Base-by-base conservation (phyloP, 345 rosid species). In the Anacardium occidentale region DNA sequence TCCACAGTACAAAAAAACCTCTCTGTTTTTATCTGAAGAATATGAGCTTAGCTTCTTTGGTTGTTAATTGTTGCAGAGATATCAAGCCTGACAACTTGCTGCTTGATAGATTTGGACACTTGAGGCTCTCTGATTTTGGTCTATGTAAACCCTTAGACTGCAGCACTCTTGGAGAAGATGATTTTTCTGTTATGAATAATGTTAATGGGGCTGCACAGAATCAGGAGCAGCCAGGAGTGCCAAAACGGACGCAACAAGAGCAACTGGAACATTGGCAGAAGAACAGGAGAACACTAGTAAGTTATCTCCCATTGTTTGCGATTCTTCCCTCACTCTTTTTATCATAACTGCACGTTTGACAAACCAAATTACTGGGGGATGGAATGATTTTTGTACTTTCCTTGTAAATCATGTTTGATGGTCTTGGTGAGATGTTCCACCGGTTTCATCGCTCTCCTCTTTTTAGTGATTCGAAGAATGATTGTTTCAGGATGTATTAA, bases 81-180 rank as follows among this genome's bases (percentile, higher is more conserved):
- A 93, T 93, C 77, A 92, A 92, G 82, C 98, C 98, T 2, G 98
- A 93, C 75, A 93, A 93, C 82, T 85, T 93, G 83, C 88, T 94
- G 62, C 93, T 94, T 72, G 98, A 91, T 83, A 85, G 83, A 84
- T 59, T 69, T 75, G 98, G 97, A 64, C 98, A 91, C 84, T 80
- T 94, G 80, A 87, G 90, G 78, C 77, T 94, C 65, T 94, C 98
- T 64, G 98, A 94, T 91, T 91, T 94, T 85, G 97, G 98, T 66
- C 83, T 94, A 12, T 94, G 97, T 69, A 94, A 94, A 79, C 98
- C 98, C 65, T 80, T 91, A 76, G 94, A 94, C 78, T 90, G 96
- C 83, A 86, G 93, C 64, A 88, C 83, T 45, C 83, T 94, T 40
- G 86, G 87, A 75, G 94, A 85, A 76, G 83, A 89, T 66, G 96